These are phyloP conservation scores for Vachellia collinsii DNA, from an alignment of 306 rosid species.

Conservation along the genomic window DNA sequence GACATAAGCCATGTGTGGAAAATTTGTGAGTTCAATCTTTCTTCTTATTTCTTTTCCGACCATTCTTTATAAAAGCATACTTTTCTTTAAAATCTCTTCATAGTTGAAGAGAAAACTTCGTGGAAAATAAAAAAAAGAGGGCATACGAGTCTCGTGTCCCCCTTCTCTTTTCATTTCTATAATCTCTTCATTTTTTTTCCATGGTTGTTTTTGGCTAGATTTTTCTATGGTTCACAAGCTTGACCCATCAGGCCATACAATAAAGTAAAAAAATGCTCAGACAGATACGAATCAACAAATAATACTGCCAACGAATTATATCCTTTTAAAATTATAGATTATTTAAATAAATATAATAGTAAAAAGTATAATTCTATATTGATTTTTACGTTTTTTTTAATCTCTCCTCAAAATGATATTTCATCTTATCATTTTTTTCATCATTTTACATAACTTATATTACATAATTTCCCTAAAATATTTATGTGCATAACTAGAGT, in stretches of 20 bases:
- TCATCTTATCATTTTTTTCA: background rate
- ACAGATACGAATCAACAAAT: background rate
- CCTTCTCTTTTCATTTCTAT: background rate
- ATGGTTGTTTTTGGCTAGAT: background rate
- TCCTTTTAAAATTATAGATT: background rate
- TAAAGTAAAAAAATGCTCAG: background rate
- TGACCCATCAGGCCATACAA: background rate
- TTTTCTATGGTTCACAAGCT: background rate
- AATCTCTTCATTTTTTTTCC: background rate
- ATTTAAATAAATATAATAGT: background rate
- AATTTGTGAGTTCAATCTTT: too few relatives aligned
- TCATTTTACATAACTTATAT: too few relatives aligned
- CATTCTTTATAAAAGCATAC: too few relatives aligned
- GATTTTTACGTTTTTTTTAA: background rate
- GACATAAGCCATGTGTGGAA: too few relatives aligned
- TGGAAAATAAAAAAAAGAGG: too few relatives aligned
- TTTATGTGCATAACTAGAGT: too few relatives aligned
- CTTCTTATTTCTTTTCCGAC: too few relatives aligned
- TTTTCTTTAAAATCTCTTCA: too few relatives aligned
- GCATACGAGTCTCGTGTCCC: background rate
- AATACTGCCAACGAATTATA: background rate
- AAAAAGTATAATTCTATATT: background rate
- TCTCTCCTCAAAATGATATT: background rate
- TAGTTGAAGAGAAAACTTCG: too few relatives aligned
- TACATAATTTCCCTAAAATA: too few relatives aligned